A percentile compares a stretch with the other conserved stretches of the same genome.
phyloP scores from a whole-genome alignment of 495 filamentous ascomycete species.

The Penicillium daleae region DNA sequence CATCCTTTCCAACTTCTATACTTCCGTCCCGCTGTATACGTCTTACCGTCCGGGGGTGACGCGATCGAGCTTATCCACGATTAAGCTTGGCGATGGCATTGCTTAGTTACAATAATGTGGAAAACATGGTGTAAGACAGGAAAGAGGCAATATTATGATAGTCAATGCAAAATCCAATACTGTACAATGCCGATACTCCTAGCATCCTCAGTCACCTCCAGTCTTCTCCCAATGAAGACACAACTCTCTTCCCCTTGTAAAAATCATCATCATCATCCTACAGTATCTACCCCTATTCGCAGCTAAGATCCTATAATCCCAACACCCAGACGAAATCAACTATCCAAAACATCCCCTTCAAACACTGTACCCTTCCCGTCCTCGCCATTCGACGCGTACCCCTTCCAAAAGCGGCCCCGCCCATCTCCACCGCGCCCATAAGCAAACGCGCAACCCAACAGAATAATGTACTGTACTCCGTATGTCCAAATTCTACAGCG shows the following conservation, averaged over 20 bases:
- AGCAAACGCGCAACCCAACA: constrained; percentile 11
- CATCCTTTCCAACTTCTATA: too few relatives aligned
- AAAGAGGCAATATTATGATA: not conserved
- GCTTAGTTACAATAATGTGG: not conserved
- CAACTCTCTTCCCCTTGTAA: too few relatives aligned
- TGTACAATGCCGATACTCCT: too few relatives aligned
- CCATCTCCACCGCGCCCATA: constrained; percentile 16
- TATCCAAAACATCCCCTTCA: not conserved
- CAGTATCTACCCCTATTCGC: too few relatives aligned
- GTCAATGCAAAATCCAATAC: not conserved
- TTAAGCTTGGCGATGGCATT: constrained; percentile 1
- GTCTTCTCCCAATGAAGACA: too few relatives aligned
- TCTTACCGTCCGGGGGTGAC: constrained; percentile 9
- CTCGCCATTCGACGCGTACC: constrained; percentile 24
- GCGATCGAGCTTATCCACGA: constrained; percentile 5
- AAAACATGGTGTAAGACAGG: too few relatives aligned
- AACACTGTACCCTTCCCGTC: not conserved
- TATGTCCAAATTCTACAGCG: constrained; percentile 44
- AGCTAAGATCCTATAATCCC: too few relatives aligned
- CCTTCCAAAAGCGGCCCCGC: constrained; percentile 26
- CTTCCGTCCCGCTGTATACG: not conserved
- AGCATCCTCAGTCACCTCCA: too few relatives aligned
- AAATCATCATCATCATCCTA: too few relatives aligned
- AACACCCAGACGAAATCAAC: not conserved
- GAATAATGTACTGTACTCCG: constrained; percentile 34